A percentile compares a stretch with the other conserved stretches of the same genome.
These are phyloP conservation scores for Pythium insidiosum DNA, from an alignment of 352 stramenopile species.

Conservation along the genomic window DNA sequence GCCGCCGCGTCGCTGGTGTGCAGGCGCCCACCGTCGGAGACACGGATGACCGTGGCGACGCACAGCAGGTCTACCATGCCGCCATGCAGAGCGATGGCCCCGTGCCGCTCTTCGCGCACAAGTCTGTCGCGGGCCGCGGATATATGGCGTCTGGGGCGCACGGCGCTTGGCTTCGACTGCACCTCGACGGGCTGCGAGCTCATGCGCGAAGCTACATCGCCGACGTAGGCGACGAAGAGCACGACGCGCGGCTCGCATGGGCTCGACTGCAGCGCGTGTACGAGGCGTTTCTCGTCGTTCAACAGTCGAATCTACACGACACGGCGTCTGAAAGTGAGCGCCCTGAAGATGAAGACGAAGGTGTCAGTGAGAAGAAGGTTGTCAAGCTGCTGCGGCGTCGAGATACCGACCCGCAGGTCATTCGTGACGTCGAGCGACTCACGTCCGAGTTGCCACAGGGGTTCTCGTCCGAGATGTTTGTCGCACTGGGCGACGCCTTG, in stretches of 20 bases:
- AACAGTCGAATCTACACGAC: too few relatives aligned
- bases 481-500: constrained; percentile 49
- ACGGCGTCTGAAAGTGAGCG: constrained; percentile 20
- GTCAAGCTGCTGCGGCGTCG: constrained; percentile 2
- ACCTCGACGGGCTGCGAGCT: constrained; percentile 4
- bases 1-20: too few relatives aligned
- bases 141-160: constrained; percentile 5
- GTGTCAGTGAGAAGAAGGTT: constrained; percentile 9
- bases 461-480: constrained; percentile 69
- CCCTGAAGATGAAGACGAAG: constrained; percentile 16
- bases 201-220: constrained; percentile 11
- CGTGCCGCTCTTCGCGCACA: constrained; percentile 12
- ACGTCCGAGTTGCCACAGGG: constrained; percentile 41
- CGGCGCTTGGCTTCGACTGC: constrained; percentile 2
- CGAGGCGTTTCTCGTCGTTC: constrained; percentile 34
- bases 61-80: constrained; percentile 35
- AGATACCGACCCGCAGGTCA: constrained; percentile 20
- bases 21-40: too few relatives aligned
- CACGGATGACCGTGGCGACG: constrained; percentile 21
- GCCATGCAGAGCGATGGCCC: constrained; percentile 14
- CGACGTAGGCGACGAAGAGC: constrained; percentile 32
- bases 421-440: constrained; percentile 49
- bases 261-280: constrained; percentile 48
- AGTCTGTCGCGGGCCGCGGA: too few relatives aligned
- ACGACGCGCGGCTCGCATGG: constrained; percentile 44